Base-by-base conservation (phyloP, 2,329 filamentous ascomycete genomes). In the Fusarium dimerum region DNA sequence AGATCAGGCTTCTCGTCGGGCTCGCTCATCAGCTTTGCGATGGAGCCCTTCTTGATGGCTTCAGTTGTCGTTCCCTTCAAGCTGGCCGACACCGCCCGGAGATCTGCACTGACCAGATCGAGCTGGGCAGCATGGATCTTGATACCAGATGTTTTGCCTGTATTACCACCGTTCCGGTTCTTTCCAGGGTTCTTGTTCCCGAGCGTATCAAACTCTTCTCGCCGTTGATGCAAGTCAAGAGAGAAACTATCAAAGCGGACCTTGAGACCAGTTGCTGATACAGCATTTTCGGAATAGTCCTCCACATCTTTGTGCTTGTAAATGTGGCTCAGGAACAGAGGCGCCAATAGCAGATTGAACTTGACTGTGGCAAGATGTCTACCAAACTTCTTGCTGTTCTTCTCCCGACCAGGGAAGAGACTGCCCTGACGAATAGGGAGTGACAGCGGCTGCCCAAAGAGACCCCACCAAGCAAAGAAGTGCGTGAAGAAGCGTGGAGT, bases 231-330 rank as follows among this genome's bases (percentile, higher is more conserved):
- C 41, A 99, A 78, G 72, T 99, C 94, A 41, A 99, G 83, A 85
- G 97, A 97, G 71, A 97, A 95, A 75, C 91, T 97, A 71, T 97
- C 93, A 47, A 99, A 84, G 47, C 92, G 88, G 62, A 96, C 90
- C 73, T 99, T 99, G 56, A 99, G 78, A n/a, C 95, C 94, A 5
- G 94, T 99, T 1, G 93, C 93, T 43, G 91, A 94, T 6, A 96
- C 90, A 1, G 87, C 81, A 47, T 75, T 79, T 56, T 92, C 87
- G 0, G 83, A 80, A 66, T 90, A 89, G 54, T 96, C 92, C 66
- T 97, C 93, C 0, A 85, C 85, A 66, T 99, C 94, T 69, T 97
- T 97, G 76, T 99, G 94, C 71, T 97, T 97, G 76, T 99, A 99
- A 32, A 99, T 92, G 65, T 99, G 94, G 62, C 92, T 95, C 57